These are phyloP conservation scores for Fraxinus velutina DNA, from an alignment of 305 asterid genomes.

Conservation along the genomic window DNA sequence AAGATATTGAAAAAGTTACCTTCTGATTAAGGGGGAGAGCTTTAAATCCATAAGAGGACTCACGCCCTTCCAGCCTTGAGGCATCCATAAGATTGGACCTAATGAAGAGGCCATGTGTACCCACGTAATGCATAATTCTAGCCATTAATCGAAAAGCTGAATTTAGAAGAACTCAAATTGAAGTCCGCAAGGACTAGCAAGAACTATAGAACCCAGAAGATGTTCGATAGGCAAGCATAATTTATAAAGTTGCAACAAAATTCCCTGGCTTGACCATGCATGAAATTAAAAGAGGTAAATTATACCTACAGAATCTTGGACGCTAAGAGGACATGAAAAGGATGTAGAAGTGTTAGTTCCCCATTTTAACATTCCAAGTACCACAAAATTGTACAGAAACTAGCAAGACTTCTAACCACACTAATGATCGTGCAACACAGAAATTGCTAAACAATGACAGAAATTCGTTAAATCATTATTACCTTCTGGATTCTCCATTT, in stretches of 20 bases:
- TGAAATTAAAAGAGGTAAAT: background rate
- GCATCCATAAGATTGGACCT: constrained; percentile 29
- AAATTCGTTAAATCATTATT: background rate
- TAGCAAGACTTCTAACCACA: background rate
- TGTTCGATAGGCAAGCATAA: background rate
- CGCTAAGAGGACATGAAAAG: background rate
- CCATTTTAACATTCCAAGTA: background rate
- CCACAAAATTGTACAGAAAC: background rate
- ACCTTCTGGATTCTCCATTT: constrained; percentile 41
- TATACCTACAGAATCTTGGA: background rate
- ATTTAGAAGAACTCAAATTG: background rate
- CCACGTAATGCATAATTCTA: background rate
- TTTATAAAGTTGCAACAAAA: background rate
- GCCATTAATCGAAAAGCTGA: background rate
- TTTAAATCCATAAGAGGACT: constrained; percentile 33
- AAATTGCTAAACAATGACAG: background rate
- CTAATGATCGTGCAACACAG: background rate
- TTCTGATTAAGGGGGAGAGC: constrained; percentile 50
- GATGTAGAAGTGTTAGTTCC: background rate
- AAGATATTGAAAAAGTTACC: constrained; percentile 21
- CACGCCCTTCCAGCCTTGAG: constrained; percentile 26
- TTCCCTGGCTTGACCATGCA: background rate
- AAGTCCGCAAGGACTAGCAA: background rate
- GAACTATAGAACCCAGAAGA: background rate
- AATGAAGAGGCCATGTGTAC: background rate